A percentile compares a stretch with the other conserved stretches of the same genome.
Conservation (phyloP, 176 grass and related monocot genomes). For the Saccharum officinarum region DNA sequence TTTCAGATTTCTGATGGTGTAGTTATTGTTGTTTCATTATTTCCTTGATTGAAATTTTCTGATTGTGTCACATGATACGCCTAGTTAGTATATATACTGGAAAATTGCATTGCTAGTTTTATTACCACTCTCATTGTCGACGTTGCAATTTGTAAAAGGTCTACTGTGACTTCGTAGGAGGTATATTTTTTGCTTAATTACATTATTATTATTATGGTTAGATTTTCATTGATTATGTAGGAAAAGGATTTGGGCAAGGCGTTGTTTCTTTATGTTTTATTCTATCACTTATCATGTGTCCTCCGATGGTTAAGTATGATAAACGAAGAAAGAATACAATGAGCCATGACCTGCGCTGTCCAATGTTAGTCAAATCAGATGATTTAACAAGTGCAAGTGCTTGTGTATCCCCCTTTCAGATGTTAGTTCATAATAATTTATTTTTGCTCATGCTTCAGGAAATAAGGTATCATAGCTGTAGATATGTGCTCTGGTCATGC, state of each 20-base stretch:
- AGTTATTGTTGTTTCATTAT: not conserved
- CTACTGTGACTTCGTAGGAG: not conserved
- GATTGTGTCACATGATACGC: not conserved
- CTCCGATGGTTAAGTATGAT: not conserved
- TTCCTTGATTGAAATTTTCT: conserved; percentile 16
- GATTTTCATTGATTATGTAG: not conserved
- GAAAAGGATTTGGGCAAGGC: not conserved
- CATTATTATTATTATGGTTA: not conserved
- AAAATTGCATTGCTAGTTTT: not conserved
- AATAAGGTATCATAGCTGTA: not conserved
- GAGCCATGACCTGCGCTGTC: not conserved
- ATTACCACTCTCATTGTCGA: not conserved
- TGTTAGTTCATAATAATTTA: not conserved
- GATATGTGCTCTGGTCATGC: conserved; percentile 4
- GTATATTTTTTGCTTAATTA: conserved; percentile 7
- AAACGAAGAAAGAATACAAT: not conserved
- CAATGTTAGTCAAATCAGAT: not conserved
- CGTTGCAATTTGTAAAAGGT: not conserved
- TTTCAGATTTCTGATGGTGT: not conserved
- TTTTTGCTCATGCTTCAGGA: conserved; percentile 7
- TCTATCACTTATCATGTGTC: not conserved
- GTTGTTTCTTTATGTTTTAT: not conserved
- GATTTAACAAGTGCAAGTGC: not conserved
- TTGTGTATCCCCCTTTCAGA: conserved; percentile 7
- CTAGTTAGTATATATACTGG: not conserved